A percentile compares a stretch with the other conserved stretches of the same genome.
These are phyloP conservation scores for Batkoa obscura DNA, from an alignment of 371 early-diverging fungal genomes.

Conservation along the genomic window DNA sequence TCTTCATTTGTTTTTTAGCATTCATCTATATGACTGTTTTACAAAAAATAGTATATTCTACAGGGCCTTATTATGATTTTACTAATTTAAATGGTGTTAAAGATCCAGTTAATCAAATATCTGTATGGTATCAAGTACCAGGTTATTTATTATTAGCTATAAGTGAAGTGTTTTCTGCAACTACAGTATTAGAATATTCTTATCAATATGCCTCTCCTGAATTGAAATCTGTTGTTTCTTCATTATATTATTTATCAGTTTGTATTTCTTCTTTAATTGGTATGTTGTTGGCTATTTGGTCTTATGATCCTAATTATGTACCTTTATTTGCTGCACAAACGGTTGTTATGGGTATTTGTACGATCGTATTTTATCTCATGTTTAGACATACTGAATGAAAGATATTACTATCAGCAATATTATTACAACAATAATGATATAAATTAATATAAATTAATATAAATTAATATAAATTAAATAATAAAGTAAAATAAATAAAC, in stretches of 20 bases:
- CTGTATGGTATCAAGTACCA: constrained; percentile 43
- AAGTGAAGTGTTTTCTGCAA: constrained; percentile 35
- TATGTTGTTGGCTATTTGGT: constrained; percentile 41
- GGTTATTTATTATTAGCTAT: constrained; percentile 37
- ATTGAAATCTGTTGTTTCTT: constrained; percentile 57
- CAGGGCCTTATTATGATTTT: constrained; percentile 28
- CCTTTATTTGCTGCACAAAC: constrained; percentile 44
- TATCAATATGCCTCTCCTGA: constrained; percentile 49
- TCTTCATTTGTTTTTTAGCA: constrained; percentile 33
- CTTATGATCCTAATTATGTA: constrained; percentile 40
- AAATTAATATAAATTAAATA: too few species aligned
- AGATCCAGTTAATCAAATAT: constrained; percentile 18
- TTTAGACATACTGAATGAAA: constrained; percentile 7
- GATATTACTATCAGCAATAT: neutral
- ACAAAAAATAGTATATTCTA: constrained; percentile 40
- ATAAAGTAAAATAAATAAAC: too few species aligned
- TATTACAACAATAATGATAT: too few species aligned
- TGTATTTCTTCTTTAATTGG: constrained; percentile 40
- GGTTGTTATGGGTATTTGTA: constrained; percentile 17
- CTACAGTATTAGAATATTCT: constrained; percentile 60
- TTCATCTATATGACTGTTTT: constrained; percentile 49
- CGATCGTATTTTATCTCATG: constrained; percentile 16
- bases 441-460: too few species aligned
- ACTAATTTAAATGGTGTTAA: constrained; percentile 13
- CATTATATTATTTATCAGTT: constrained; percentile 45